Evolutionary conservation across 257 asterid genomes (phyloP), one percentile per base, ranked within the genome.

Genomic region (Leonotis leonurus): DNA sequence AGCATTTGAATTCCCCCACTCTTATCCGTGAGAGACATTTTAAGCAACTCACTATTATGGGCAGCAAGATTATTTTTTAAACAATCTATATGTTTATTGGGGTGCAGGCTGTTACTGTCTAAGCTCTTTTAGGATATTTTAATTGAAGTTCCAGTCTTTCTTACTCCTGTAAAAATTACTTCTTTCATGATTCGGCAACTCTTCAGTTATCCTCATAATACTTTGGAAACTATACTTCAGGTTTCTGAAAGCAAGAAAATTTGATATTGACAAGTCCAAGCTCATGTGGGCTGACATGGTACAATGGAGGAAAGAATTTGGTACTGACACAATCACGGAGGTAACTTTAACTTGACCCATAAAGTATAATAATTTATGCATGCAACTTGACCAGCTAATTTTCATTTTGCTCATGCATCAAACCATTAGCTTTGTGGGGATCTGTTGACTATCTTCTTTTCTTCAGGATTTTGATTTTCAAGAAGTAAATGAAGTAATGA

Each of bases 201-300:
- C 26, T 48, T 56, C 61, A 11, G n/a, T 40, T 54, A 58, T 64
- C 18, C 24, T n/a, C 60, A 5, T 69, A 37, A 57, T 4, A 44
- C 5, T 63, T 73, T 46, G 51, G 20, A 37, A 53, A 56, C 49
- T 51, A 27, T 52, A 16, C 67, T 73, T 73, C 71, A 93, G 99
- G 85, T 92, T 92, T 76, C 53, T 92, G 80, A 92, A 89, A 73
- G 99, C 99, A 24, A 93, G 99, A 70, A 83, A 75, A 70, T 89
- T 89, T 65, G 99, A 93, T 64, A 67, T 85, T 12, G 93, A 89
- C 64, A 93, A 80, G 68, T 81, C 99, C 5, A 93, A 87, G 78
- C 87, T 68, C 52, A 93, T 89, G 97, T 93, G 97, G 99, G 88
- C 96, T 66, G 97, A 93, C 71, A 93, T 93, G 99, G 73, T 93